Evolutionary conservation across 2,329 filamentous ascomycete genomes (phyloP).

Genomic region (Plectosphaerella plurivora): DNA sequence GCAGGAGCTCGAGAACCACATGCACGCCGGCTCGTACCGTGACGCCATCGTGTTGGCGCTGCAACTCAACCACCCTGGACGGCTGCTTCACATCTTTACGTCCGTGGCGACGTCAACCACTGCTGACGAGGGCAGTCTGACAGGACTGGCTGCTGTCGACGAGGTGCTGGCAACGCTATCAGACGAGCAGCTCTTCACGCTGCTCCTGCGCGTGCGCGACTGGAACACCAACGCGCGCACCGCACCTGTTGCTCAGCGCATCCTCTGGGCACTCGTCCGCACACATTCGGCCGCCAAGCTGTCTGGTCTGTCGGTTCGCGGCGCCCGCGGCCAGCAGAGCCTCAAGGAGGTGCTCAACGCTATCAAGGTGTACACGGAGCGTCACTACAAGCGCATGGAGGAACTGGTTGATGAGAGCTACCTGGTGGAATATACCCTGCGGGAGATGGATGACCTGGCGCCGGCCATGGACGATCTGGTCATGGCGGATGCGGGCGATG

Average conservation of each 20-base stretch:
- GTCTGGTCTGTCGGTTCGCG: conserved; percentile 61
- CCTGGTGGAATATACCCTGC: conserved; percentile 85
- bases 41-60: conserved; percentile 90
- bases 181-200: conserved; percentile 78
- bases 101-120: conserved; percentile 63
- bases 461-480: conserved; percentile 31
- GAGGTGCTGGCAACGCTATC: conserved; percentile 74
- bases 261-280: conserved; percentile 74
- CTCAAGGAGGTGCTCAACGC: conserved; percentile 82
- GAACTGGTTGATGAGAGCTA: conserved; percentile 93
- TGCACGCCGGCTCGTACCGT: conserved; percentile 80
- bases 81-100: conserved; percentile 79
- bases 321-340: conserved; percentile 55
- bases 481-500: conserved; percentile 31
- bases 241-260: conserved; percentile 76
- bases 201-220: conserved; percentile 80
- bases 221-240: conserved; percentile 97
- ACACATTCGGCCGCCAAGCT: conserved; percentile 78
- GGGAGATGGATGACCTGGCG: conserved; percentile 80
- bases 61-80: conserved; percentile 88
- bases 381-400: conserved; percentile 86
- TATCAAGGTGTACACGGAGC: conserved; percentile 85
- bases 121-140: conserved; percentile 59
- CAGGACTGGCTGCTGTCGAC: conserved; percentile 69
- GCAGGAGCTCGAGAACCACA: conserved; percentile 89